These are phyloP conservation scores for Apophysomyces ossiformis DNA, from an alignment of 371 early-diverging fungal species.

Conservation along the genomic window DNA sequence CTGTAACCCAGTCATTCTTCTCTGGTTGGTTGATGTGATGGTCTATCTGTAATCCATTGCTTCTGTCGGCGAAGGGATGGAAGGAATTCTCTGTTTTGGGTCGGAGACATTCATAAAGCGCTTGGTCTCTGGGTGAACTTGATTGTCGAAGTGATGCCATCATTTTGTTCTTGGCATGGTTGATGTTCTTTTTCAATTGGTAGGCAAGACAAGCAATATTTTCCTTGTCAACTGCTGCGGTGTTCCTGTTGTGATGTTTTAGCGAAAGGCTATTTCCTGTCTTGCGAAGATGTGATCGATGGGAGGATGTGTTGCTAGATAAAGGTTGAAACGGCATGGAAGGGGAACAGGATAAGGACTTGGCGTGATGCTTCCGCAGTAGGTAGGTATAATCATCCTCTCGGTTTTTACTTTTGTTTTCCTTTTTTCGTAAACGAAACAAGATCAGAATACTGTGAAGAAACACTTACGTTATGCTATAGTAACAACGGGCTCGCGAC, in stretches of 20 bases:
- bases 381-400: not conserved
- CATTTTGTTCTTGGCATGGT: constrained; percentile 4
- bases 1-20: not conserved
- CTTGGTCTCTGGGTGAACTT: constrained; percentile 1
- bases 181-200: not conserved
- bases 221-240: not conserved
- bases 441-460: not conserved
- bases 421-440: not conserved
- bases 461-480: not conserved
- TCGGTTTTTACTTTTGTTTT: not conserved
- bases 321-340: not conserved
- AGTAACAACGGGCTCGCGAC: constrained; percentile 2
- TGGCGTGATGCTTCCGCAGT: not conserved
- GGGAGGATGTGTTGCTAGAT: not conserved
- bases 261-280: not conserved
- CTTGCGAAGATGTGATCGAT: not conserved
- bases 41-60: not conserved
- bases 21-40: not conserved
- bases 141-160: not conserved
- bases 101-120: not conserved
- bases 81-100: not conserved
- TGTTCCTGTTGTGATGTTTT: not conserved
- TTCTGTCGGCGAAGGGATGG: not conserved
- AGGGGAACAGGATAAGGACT: not conserved
- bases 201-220: constrained; percentile 5